phyloP scores from a whole-genome alignment of 176 grass and related monocot species.

The Aegilops longissima region DNA sequence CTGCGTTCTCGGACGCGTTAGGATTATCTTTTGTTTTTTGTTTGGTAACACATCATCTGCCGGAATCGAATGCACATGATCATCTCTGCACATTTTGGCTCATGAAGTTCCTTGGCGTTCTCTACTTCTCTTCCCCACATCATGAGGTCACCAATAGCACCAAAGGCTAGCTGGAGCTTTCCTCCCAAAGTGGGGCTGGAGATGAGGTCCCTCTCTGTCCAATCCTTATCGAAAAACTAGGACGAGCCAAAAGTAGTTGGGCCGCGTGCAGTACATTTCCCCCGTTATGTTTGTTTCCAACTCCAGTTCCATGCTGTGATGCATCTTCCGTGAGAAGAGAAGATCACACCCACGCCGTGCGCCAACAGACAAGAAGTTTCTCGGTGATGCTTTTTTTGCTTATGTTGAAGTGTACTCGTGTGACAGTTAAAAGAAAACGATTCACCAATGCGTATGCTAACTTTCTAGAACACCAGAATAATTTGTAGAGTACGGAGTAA shows the following conservation, averaged over 20 bases:
- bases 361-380: not conserved
- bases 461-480: not conserved
- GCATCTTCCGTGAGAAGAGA: not conserved
- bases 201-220: not conserved
- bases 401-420: not conserved
- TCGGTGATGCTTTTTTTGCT: not conserved
- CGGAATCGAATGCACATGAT: not conserved
- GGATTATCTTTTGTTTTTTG: not conserved
- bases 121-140: not conserved
- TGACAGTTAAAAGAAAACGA: not conserved
- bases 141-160: not conserved
- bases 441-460: not conserved
- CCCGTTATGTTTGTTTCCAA: not conserved
- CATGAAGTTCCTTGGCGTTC: not conserved
- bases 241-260: not conserved
- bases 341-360: not conserved
- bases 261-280: not conserved
- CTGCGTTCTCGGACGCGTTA: not conserved
- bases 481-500: too few relatives aligned
- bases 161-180: slow-evolving; percentile 12
- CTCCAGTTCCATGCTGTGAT: not conserved
- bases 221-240: slow-evolving; percentile 23
- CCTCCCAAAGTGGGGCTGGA: not conserved
- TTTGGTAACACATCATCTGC: not conserved
- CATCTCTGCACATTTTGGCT: not conserved